A percentile compares a stretch with the other conserved stretches of the same genome.
Evolutionary conservation across 108 stramenopile species (phyloP).

Genomic region (Cylindrotheca fusiformis): DNA sequence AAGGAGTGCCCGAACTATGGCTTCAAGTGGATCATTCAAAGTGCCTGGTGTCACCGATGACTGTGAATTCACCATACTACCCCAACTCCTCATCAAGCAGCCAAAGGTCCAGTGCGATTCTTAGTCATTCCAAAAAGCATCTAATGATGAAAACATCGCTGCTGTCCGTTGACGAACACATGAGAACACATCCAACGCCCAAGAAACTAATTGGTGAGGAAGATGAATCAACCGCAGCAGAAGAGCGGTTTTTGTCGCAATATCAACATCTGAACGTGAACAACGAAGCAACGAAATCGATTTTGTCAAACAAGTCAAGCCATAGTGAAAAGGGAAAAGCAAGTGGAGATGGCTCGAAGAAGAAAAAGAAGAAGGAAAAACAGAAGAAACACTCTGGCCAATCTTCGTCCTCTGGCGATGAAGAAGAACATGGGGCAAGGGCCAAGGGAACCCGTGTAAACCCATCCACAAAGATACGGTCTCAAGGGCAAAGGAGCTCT

Average conservation of each 20-base stretch:
- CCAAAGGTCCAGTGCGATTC: not conserved
- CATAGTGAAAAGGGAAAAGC: not conserved
- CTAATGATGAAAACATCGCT: not conserved
- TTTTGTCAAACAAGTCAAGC: not conserved
- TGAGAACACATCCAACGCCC: not conserved
- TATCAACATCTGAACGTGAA: too few species aligned
- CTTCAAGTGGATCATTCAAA: not conserved
- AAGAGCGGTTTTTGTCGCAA: not conserved
- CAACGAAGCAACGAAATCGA: not conserved
- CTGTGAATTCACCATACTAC: not conserved
- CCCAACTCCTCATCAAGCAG: not conserved
- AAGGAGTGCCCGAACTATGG: not conserved
- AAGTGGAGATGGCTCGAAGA: not conserved
- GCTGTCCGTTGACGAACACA: not conserved
- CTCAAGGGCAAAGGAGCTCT: too few species aligned
- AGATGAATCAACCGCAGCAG: not conserved
- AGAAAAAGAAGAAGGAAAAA: not conserved
- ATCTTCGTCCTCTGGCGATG: not conserved
- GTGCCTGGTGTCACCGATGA: not conserved
- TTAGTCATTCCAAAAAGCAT: not conserved
- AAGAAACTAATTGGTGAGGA: not conserved
- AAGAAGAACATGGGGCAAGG: too few species aligned
- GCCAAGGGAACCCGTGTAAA: too few species aligned
- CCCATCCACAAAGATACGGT: too few species aligned
- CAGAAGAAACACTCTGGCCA: not conserved